Conservation (phyloP, 768 basidiomycete species). For the Amanita pseudoporphyria region DNA sequence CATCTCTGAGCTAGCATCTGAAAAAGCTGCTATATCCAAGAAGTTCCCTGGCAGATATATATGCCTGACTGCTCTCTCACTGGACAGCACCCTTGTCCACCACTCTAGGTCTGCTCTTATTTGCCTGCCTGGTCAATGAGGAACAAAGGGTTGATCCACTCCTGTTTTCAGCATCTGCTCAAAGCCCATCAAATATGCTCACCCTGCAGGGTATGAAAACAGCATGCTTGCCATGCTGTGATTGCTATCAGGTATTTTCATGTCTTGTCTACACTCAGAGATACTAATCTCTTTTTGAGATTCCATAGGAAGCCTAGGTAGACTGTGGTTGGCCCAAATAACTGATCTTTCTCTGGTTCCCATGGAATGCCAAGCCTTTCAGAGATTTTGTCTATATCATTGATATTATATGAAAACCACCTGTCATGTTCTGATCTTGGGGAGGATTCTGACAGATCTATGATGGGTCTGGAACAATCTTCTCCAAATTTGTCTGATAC, state of each 20-base stretch:
- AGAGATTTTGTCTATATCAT: slow-evolving; percentile 23
- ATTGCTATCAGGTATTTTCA: neutral
- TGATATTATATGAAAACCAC: slow-evolving; percentile 13
- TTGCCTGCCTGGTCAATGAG: too few species aligned
- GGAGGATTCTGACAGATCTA: slow-evolving; percentile 15
- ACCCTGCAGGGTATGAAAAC: slow-evolving; percentile 20
- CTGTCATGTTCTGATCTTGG: neutral
- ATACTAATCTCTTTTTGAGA: neutral
- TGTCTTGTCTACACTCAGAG: neutral
- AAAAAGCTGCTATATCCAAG: too few species aligned
- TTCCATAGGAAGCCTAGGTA: slow-evolving; percentile 15
- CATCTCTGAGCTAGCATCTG: too few species aligned
- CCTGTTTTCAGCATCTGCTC: too few species aligned
- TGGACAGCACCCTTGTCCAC: too few species aligned
- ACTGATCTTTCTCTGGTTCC: slow-evolving; percentile 20
- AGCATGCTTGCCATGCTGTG: neutral
- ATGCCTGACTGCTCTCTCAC: too few species aligned
- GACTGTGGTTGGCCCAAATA: slow-evolving; percentile 8
- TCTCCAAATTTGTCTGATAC: slow-evolving; percentile 20
- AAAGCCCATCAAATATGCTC: too few species aligned
- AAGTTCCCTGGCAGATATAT: too few species aligned
- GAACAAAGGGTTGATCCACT: too few species aligned
- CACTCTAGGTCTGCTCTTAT: too few species aligned
- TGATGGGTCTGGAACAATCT: slow-evolving; percentile 12
- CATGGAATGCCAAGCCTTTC: slow-evolving; percentile 21